These are phyloP conservation scores for Fusarium oligoseptatum DNA, from an alignment of 2,329 filamentous ascomycete species.

Conservation along the genomic window DNA sequence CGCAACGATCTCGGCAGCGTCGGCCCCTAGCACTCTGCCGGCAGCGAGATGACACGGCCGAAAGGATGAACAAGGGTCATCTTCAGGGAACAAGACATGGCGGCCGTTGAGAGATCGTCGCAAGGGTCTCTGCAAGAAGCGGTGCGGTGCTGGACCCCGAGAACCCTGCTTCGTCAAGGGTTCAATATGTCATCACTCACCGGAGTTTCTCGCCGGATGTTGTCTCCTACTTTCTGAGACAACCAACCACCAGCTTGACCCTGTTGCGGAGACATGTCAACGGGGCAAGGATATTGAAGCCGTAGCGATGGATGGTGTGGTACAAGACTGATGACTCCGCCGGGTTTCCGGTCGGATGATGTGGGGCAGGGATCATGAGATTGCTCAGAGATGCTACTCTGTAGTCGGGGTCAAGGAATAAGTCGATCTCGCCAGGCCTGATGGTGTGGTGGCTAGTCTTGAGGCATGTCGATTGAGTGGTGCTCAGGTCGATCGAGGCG, in stretches of 20 bases:
- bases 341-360: slow-evolving; percentile 44
- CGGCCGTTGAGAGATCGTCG: slow-evolving; percentile 35
- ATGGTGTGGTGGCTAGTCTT: slow-evolving; percentile 41
- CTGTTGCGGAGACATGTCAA: slow-evolving; percentile 31
- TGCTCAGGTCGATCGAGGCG: slow-evolving; percentile 30
- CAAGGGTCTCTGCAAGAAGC: slow-evolving; percentile 33
- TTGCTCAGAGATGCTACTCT: slow-evolving; percentile 43
- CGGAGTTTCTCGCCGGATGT: slow-evolving; percentile 37
- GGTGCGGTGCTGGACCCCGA: slow-evolving; percentile 15
- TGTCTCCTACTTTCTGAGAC: slow-evolving; percentile 5
- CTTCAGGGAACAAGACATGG: slow-evolving; percentile 10
- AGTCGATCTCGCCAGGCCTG: slow-evolving; percentile 40
- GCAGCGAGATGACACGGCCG: background rate
- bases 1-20: slow-evolving; percentile 35
- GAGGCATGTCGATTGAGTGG: slow-evolving; percentile 26
- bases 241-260: slow-evolving; percentile 23
- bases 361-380: slow-evolving; percentile 50
- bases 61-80: background rate
- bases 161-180: slow-evolving; percentile 11
- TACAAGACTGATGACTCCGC: slow-evolving; percentile 39
- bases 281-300: slow-evolving; percentile 32
- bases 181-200: slow-evolving; percentile 19
- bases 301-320: slow-evolving; percentile 38
- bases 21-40: slow-evolving; percentile 21
- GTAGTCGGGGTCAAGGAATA: slow-evolving; percentile 36